Conservation (phyloP, 2,329 filamentous ascomycete species). For the Beauveria sp. region DNA sequence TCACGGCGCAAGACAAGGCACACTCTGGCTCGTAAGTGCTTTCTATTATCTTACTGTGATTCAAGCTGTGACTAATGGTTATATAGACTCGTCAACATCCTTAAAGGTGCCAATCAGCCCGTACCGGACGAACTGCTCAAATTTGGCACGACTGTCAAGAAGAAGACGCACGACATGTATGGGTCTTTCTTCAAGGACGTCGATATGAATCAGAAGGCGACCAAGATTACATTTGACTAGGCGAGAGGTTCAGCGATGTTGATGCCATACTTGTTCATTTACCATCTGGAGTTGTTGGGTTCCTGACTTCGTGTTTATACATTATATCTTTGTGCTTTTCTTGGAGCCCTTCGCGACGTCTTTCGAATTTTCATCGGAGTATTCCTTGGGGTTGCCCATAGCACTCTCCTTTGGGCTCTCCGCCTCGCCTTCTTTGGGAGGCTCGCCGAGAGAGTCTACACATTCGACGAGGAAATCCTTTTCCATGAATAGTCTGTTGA, state of each 20-base stretch:
- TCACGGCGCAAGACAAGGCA: constrained; percentile 90
- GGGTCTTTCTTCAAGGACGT: constrained; percentile 93
- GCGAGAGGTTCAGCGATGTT: neutral
- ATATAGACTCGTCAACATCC: constrained; percentile 77
- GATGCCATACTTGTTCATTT: neutral
- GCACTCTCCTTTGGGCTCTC: neutral
- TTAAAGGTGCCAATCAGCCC: constrained; percentile 84
- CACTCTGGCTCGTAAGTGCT: constrained; percentile 75
- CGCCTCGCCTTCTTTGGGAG: constrained; percentile 21
- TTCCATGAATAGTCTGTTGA: constrained; percentile 44
- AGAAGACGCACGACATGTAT: constrained; percentile 93
- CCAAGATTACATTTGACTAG: constrained; percentile 85
- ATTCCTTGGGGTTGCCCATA: neutral
- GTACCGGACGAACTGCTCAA: constrained; percentile 88
- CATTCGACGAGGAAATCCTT: constrained; percentile 45
- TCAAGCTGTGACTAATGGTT: constrained; percentile 13
- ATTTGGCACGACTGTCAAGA: constrained; percentile 97
- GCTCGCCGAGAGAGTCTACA: constrained; percentile 35
- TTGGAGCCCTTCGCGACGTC: neutral
- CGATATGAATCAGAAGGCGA: constrained; percentile 73
- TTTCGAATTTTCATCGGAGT: neutral
- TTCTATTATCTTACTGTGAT: constrained; percentile 10
- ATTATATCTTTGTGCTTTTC: constrained; percentile 1
- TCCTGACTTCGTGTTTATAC: neutral
- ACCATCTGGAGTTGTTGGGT: neutral